These are phyloP conservation scores for Lasiosphaeris hirsuta DNA, from an alignment of 495 filamentous ascomycete genomes.

Conservation along the genomic window DNA sequence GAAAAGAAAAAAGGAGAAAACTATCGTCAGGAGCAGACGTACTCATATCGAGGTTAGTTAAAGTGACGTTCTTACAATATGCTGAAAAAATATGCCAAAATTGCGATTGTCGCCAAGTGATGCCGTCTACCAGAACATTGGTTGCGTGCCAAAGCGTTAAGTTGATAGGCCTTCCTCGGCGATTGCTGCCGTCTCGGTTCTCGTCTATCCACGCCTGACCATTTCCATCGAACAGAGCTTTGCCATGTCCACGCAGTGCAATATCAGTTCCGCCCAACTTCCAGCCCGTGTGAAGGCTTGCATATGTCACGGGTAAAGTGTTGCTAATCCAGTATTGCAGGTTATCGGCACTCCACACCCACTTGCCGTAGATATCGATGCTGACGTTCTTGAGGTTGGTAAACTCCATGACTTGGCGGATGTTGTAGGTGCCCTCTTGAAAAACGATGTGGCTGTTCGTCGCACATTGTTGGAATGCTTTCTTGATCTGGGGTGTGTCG, in stretches of 20 bases:
- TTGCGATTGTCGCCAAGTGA: constrained; percentile 39
- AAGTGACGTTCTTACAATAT: constrained; percentile 41
- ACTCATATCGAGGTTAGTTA: constrained; percentile 45
- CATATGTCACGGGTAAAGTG: constrained; percentile 37
- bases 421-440: constrained; percentile 38
- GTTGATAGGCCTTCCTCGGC: constrained; percentile 38
- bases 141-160: constrained; percentile 40
- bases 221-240: constrained; percentile 41
- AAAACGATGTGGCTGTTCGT: constrained; percentile 36
- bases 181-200: constrained; percentile 32
- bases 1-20: too few species aligned
- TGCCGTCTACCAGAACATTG: constrained; percentile 40
- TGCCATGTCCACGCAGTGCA: constrained; percentile 35
- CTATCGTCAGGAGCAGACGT: background rate
- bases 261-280: constrained; percentile 38
- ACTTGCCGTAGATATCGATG: constrained; percentile 41
- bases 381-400: constrained; percentile 36
- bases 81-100: constrained; percentile 47
- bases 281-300: constrained; percentile 39
- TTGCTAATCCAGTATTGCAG: constrained; percentile 39
- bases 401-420: constrained; percentile 44
- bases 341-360: constrained; percentile 37
- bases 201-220: constrained; percentile 45
- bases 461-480: constrained; percentile 41
- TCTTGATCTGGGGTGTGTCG: constrained; percentile 41